Evolutionary conservation across 768 basidiomycete genomes (phyloP).

Genomic region (Mycena olivaceomarginata): DNA sequence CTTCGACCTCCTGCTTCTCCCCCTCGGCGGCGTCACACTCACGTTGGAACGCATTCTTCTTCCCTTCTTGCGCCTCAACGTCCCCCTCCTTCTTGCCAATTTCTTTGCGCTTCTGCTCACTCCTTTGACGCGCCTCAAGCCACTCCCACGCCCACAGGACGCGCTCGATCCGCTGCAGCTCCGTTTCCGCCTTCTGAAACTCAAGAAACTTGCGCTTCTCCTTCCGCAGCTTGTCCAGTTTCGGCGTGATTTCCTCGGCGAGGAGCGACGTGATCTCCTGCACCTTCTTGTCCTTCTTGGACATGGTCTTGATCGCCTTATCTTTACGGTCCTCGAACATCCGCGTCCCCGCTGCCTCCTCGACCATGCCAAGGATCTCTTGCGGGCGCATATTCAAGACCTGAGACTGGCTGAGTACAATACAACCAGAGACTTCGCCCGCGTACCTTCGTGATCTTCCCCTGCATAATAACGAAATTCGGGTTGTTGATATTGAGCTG

Average conservation of each 20-base stretch:
- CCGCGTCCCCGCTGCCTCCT: slow-evolving; percentile 98
- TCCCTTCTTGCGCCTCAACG: slow-evolving; percentile 67
- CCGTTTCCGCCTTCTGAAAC: slow-evolving; percentile 92
- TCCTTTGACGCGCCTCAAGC: slow-evolving; percentile 75
- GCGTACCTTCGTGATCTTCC: slow-evolving; percentile 95
- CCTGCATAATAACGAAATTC: slow-evolving; percentile 99
- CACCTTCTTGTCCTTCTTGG: slow-evolving; percentile 97
- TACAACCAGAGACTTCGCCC: too few species aligned
- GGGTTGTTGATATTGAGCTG: slow-evolving; percentile 99
- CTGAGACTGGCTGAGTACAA: slow-evolving; percentile 54
- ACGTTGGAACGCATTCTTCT: slow-evolving; percentile 65
- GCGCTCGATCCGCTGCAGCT: slow-evolving; percentile 91
- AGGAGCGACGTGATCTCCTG: slow-evolving; percentile 90
- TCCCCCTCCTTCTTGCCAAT: slow-evolving; percentile 71
- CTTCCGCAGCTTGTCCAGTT: slow-evolving; percentile 90
- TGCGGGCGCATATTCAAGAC: slow-evolving; percentile 98
- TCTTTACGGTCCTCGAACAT: slow-evolving; percentile 99
- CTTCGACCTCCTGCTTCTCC: slow-evolving; percentile 78
- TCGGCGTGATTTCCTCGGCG: slow-evolving; percentile 94
- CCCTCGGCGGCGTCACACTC: slow-evolving; percentile 82
- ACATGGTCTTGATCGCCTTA: slow-evolving; percentile 96
- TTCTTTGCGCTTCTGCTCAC: slow-evolving; percentile 73
- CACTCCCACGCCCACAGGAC: slow-evolving; percentile 94
- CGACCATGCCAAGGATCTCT: slow-evolving; percentile 98
- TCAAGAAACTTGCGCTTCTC: slow-evolving; percentile 94